These are phyloP conservation scores for Lachancea cidri DNA, from an alignment of 805 yeast species.

Conservation along the genomic window DNA sequence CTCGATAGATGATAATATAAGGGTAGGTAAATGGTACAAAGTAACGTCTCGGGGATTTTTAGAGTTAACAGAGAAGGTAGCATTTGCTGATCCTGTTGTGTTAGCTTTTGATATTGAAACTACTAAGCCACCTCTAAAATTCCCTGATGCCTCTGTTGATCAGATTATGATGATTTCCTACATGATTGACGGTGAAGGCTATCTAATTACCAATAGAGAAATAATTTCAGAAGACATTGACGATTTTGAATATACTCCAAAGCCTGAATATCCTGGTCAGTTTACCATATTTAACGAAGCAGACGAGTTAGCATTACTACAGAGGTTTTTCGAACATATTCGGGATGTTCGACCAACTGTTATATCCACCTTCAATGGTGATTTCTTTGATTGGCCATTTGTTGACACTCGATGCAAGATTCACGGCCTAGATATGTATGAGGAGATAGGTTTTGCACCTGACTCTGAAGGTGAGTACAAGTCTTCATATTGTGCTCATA, in stretches of 20 bases:
- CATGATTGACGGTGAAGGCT: conserved; percentile 98
- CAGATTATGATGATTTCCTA: conserved; percentile 98
- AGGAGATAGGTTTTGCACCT: conserved; percentile 89
- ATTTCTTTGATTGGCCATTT: conserved; percentile 98
- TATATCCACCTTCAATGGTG: conserved; percentile 98
- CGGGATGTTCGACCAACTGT: conserved; percentile 88
- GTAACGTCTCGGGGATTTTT: conserved; percentile 60
- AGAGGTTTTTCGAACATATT: conserved; percentile 83
- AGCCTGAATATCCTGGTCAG: conserved; percentile 87
- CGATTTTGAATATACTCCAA: conserved; percentile 96
- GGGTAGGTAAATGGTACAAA: conserved; percentile 96
- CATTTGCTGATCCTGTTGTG: conserved; percentile 96
- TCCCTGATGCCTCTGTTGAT: conserved; percentile 87
- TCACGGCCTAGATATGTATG: conserved; percentile 83
- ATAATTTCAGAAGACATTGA: conserved; percentile 92
- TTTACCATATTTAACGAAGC: conserved; percentile 88
- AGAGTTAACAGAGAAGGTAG: conserved; percentile 62
- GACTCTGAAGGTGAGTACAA: conserved; percentile 91
- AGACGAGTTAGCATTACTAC: conserved; percentile 70
- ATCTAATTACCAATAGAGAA: conserved; percentile 86
- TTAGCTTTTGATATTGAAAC: conserved; percentile 97
- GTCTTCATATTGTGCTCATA: conserved; percentile 86
- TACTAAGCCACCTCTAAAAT: conserved; percentile 90
- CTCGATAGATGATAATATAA: conserved; percentile 77
- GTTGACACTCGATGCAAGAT: conserved; percentile 81